Conservation (phyloP, 2,329 filamentous ascomycete species). For the Geoglossum cookeanum region DNA sequence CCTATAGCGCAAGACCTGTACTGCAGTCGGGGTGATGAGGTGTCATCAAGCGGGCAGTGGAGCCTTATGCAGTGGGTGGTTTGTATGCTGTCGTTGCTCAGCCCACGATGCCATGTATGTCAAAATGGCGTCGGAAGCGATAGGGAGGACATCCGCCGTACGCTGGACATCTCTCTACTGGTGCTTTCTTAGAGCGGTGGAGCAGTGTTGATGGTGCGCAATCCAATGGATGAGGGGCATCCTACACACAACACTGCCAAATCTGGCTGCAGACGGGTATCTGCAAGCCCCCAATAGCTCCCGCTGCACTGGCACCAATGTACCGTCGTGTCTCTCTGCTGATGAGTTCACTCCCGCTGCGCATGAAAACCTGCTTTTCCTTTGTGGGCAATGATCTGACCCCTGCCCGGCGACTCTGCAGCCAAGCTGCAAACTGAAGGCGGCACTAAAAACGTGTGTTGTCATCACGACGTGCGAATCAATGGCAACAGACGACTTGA, state of each 20-base stretch:
- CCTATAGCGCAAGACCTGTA: background rate
- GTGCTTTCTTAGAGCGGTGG: background rate
- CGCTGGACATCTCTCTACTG: background rate
- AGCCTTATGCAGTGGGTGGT: background rate
- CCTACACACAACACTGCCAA: background rate
- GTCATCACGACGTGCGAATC: background rate
- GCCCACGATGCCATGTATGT: background rate
- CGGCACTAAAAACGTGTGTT: conserved; percentile 2
- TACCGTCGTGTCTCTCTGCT: background rate
- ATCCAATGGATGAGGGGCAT: background rate
- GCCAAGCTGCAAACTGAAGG: background rate
- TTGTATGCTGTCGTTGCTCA: background rate
- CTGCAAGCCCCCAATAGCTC: conserved; percentile 1
- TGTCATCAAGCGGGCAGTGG: background rate
- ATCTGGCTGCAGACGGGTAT: conserved; percentile 1
- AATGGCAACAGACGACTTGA: background rate
- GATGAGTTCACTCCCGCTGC: conserved; percentile 1
- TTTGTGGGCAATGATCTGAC: background rate
- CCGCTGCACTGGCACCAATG: background rate
- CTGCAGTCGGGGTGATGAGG: background rate
- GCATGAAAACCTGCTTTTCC: background rate
- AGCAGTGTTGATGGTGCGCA: background rate
- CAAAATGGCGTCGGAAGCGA: background rate
- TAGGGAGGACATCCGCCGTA: background rate
- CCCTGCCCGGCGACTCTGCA: background rate